Conservation (phyloP, 2,329 filamentous ascomycete genomes). For the Pseudogymnoascus sp. region DNA sequence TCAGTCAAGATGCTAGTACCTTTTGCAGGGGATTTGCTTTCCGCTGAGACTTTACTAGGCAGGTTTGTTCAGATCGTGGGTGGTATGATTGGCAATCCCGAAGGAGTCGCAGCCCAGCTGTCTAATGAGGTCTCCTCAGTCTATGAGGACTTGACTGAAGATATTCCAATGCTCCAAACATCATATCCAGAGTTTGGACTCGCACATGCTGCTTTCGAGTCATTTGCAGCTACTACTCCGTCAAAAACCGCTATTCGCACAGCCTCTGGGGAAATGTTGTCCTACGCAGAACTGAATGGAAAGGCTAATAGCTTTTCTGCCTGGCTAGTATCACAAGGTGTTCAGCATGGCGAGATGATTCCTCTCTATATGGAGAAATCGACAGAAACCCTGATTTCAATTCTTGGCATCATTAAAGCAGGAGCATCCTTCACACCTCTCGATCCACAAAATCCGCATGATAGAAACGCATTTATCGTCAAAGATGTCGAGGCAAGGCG, state of each 20-base stretch:
- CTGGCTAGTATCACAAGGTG: background rate
- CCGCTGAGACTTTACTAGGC: background rate
- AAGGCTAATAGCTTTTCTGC: slow-evolving; percentile 8
- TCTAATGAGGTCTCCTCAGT: background rate
- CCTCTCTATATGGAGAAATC: slow-evolving; percentile 11
- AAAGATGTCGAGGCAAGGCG: background rate
- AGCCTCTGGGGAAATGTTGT: background rate
- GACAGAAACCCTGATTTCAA: background rate
- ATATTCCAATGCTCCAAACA: background rate
- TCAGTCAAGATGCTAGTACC: background rate
- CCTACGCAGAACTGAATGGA: slow-evolving; percentile 5
- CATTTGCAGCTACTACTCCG: background rate
- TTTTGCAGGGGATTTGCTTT: background rate
- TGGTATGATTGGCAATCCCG: background rate
- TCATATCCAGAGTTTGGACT: slow-evolving; percentile 1
- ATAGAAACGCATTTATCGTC: background rate
- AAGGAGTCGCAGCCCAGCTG: background rate
- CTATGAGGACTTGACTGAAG: background rate
- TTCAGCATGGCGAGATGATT: slow-evolving; percentile 9
- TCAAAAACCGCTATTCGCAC: slow-evolving; percentile 1
- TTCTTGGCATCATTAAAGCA: slow-evolving; percentile 5
- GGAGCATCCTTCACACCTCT: slow-evolving; percentile 9
- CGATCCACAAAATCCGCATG: background rate
- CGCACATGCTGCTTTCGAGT: background rate
- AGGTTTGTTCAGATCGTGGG: background rate